Evolutionary conservation across 1,284 basidiomycete genomes (phyloP).

Genomic region (Apiotrichum veenhuisii): DNA sequence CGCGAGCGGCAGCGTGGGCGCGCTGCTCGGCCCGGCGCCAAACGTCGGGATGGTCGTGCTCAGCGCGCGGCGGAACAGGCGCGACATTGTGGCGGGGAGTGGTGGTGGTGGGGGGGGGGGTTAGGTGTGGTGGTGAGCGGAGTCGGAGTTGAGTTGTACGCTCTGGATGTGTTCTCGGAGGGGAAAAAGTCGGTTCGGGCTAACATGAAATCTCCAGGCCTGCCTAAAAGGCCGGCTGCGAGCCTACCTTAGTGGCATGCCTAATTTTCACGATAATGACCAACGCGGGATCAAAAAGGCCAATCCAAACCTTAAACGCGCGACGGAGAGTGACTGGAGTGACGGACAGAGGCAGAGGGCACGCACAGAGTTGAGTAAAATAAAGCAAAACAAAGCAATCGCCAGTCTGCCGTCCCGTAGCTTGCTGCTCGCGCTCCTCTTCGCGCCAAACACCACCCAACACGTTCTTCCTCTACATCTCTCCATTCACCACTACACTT

Average conservation of each 20-base stretch:
- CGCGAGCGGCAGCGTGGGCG: conserved; percentile 31
- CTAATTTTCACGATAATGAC: too few species aligned
- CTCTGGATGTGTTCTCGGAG: background rate
- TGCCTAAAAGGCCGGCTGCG: too few species aligned
- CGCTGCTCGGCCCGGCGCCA: conserved; percentile 15
- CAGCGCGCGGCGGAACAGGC: conserved; percentile 35
- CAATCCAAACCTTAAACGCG: background rate
- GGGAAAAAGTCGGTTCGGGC: background rate
- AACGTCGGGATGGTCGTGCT: conserved; percentile 14
- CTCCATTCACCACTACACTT: too few species aligned
- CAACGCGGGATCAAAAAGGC: background rate
- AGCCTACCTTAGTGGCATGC: too few species aligned
- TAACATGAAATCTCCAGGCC: too few species aligned
- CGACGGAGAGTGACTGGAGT: too few species aligned
- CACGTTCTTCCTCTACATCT: too few species aligned
- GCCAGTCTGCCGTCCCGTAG: too few species aligned
- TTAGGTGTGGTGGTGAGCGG: background rate
- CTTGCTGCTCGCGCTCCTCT: background rate
- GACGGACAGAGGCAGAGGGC: too few species aligned
- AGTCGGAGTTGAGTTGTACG: background rate
- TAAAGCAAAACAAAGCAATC: too few species aligned
- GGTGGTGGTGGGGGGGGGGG: background rate
- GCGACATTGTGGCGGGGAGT: conserved; percentile 31
- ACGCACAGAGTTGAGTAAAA: too few species aligned
- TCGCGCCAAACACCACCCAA: background rate